A percentile compares a stretch with the other conserved stretches of the same genome.
Conservation (phyloP, 352 stramenopile genomes). For the Discostella stelligera region DNA sequence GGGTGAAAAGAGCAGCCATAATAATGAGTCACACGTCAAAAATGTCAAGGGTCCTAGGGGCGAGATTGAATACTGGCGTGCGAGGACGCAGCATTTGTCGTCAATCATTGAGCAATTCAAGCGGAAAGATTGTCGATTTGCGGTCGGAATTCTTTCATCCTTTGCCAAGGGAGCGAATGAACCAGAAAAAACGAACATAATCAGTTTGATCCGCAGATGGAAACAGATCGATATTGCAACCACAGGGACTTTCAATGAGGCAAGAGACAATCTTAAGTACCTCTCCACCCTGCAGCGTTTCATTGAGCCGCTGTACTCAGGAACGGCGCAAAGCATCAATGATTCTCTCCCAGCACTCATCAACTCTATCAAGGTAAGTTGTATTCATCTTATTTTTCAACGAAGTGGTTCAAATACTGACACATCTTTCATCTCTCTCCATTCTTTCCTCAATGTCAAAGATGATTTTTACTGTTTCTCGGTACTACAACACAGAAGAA, state of each 20-base stretch:
- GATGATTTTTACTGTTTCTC: constrained; percentile 98
- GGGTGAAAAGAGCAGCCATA: constrained; percentile 44
- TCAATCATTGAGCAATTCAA: constrained; percentile 98
- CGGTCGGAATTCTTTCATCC: constrained; percentile 90
- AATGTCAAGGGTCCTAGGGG: constrained; percentile 88
- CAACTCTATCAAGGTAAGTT: constrained; percentile 94
- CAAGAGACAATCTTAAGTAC: constrained; percentile 99
- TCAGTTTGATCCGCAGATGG: constrained; percentile 92
- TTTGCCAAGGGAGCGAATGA: constrained; percentile 79
- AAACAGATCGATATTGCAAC: constrained; percentile 98
- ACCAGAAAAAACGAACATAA: constrained; percentile 88
- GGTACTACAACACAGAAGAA: constrained; percentile 99
- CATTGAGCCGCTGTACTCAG: constrained; percentile 87
- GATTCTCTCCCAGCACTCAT: constrained; percentile 96
- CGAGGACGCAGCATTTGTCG: constrained; percentile 96
- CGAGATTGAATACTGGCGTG: constrained; percentile 96
- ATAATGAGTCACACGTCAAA: constrained; percentile 26
- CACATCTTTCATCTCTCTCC: background rate
- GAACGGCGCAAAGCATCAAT: constrained; percentile 95
- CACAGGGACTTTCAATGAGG: constrained; percentile 96
- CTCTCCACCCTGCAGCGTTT: constrained; percentile 98
- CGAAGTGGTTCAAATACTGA: background rate
- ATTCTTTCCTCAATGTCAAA: constrained; percentile 23
- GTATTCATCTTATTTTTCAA: constrained; percentile 1
- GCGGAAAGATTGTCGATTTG: constrained; percentile 92